Conservation (phyloP, 352 stramenopile genomes). For the Globisporangium emineosum region DNA sequence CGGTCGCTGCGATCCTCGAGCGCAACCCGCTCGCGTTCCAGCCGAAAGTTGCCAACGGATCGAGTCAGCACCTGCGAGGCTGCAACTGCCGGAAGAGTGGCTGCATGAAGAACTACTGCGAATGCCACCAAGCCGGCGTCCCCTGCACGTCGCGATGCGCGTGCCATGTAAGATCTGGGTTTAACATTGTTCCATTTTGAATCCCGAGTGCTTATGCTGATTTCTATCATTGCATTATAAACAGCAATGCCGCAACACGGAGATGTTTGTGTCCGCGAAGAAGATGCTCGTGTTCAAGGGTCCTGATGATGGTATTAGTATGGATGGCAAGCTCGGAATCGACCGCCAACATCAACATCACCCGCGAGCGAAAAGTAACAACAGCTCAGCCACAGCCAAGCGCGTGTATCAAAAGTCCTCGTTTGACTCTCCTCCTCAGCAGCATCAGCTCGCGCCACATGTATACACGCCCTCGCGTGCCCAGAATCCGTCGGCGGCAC, state of each 20-base stretch:
- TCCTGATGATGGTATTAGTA: conserved; percentile 1
- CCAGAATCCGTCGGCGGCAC: conserved; percentile 17
- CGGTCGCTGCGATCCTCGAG: conserved; percentile 87
- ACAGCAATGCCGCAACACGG: conserved; percentile 65
- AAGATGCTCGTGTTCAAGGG: conserved; percentile 62
- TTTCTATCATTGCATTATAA: neutral
- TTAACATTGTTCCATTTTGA: neutral
- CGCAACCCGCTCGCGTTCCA: conserved; percentile 94
- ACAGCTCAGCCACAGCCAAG: conserved; percentile 12
- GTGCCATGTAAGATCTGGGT: conserved; percentile 47
- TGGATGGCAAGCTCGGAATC: neutral
- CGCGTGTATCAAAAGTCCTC: conserved; percentile 23
- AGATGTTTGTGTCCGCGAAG: conserved; percentile 62
- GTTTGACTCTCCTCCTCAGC: conserved; percentile 19
- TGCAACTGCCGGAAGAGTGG: conserved; percentile 96
- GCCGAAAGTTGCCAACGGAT: conserved; percentile 88
- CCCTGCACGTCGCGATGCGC: conserved; percentile 80
- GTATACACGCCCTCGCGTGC: conserved; percentile 9
- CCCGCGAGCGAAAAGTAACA: conserved; percentile 9
- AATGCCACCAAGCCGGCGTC: conserved; percentile 92
- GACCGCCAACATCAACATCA: neutral
- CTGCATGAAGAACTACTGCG: conserved; percentile 98
- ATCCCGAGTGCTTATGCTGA: neutral
- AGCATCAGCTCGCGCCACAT: neutral
- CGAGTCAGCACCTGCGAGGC: conserved; percentile 86